Percentiles rank a stretch among this genome's conserved stretches.
Evolutionary conservation across 2,329 filamentous ascomycete genomes (phyloP).

Genomic region (Scortechinia acanthostroma): DNA sequence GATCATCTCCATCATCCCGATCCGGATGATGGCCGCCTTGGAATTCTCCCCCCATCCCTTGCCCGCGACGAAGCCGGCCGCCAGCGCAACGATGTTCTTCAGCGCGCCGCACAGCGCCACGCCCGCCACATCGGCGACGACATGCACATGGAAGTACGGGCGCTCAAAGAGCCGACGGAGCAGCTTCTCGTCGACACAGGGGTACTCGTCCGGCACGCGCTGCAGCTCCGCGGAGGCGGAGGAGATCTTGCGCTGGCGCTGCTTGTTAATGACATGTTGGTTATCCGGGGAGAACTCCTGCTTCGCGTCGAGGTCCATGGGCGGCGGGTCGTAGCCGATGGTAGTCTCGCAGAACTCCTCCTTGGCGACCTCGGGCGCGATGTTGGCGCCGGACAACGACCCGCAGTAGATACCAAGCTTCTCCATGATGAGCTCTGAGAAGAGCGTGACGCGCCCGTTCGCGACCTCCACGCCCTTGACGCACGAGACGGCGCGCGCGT

Average conservation of each 20-base stretch:
- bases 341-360: conserved; percentile 98
- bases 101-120: conserved; percentile 89
- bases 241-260: conserved; percentile 13
- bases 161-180: conserved; percentile 86
- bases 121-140: conserved; percentile 91
- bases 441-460: conserved; percentile 77
- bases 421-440: conserved; percentile 90
- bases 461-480: conserved; percentile 96
- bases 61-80: conserved; percentile 89
- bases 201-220: conserved; percentile 74
- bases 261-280: background rate
- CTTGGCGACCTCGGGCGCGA: conserved; percentile 85
- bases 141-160: conserved; percentile 92
- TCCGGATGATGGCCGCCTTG: conserved; percentile 96
- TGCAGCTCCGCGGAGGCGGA: conserved; percentile 49
- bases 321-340: conserved; percentile 87
- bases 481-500: conserved; percentile 87
- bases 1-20: conserved; percentile 93
- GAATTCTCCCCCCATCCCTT: conserved; percentile 97
- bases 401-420: conserved; percentile 93
- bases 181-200: conserved; percentile 75
- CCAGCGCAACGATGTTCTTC: conserved; percentile 93
- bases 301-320: conserved; percentile 69
- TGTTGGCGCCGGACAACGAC: conserved; percentile 90
- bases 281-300: conserved; percentile 32